Percentiles rank a stretch among this genome's conserved stretches.
Conservation (phyloP, 1,284 basidiomycete species). For the Puccinia hordei region DNA sequence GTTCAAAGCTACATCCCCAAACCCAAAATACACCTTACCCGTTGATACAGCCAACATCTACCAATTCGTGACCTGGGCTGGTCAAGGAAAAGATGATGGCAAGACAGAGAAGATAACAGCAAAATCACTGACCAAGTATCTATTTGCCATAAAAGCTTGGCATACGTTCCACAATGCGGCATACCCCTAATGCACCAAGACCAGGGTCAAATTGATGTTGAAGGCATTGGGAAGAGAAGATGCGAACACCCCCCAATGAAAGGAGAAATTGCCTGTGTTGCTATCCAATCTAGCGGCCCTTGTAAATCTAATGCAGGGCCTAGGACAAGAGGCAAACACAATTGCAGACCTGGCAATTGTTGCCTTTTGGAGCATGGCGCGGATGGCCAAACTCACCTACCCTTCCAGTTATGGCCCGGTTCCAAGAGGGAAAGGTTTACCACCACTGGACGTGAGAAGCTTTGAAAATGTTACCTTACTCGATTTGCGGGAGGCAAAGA, state of each 20-base stretch:
- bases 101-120: background rate
- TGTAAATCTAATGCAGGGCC: no score
- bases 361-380: constrained; percentile 5
- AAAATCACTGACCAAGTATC: background rate
- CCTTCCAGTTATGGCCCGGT: background rate
- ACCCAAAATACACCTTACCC: background rate
- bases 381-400: background rate
- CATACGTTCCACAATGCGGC: background rate
- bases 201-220: background rate
- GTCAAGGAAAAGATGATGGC: no score
- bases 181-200: background rate
- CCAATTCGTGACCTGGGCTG: background rate
- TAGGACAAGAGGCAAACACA: no score
- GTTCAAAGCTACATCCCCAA: background rate
- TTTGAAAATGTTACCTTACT: no score
- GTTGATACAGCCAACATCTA: background rate
- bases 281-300: background rate
- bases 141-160: background rate
- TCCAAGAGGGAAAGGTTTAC: no score
- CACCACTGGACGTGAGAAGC: no score
- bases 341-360: background rate
- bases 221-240: background rate
- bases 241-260: no score
- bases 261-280: background rate
- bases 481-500: no score